Evolutionary conservation across 352 stramenopile genomes (phyloP), one percentile per base, ranked within the genome.

Genomic region (Phytopythium litorale): DNA sequence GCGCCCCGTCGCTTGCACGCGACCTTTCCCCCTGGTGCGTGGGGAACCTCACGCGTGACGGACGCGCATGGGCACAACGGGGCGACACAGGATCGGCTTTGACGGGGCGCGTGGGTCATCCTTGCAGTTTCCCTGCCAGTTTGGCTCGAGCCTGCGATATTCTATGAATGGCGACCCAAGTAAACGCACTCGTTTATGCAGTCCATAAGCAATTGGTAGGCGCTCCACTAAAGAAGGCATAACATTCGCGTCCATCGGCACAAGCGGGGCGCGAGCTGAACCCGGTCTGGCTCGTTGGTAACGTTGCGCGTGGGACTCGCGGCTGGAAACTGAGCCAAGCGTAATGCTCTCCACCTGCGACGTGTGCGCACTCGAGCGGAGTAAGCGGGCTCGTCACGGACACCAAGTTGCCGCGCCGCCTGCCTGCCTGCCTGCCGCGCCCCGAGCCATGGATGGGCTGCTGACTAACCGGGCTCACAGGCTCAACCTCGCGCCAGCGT

Each of bases 11-110:
- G 48, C 48, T 35, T 54, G 48, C 48, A 54, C 48, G 48, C 48
- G 48, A 54, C 48, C 25, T 54, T 54, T 37, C 48, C 48, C 48
- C 48, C 25, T 3, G 5, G 13, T 15, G 25, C 3, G 23, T 54
- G 33, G 33, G 53, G 53, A 58, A 58, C 32, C 33, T 37, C 32
- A 19, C 7, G 35, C 35, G 53, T 58, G 53, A 58, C 53, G 53
- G 53, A 48, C 53, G 53, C 53, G 53, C 53, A 57, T 57, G 51
- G 51, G 51, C 51, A 45, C 32, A 11, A 46, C 35, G 25, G 3
- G 33, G 19, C 53, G n/a, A 58, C 53, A n/a, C 9, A 30, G 9
- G 12, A 58, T 58, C 35, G n/a, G 53, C 7, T 48, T 58, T 7
- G 30, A 57, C 51, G 30, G 53, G 51, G 6, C 3, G 28, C 19